Conservation (phyloP, 768 basidiomycete genomes). For the Termitomyces titanicus region DNA sequence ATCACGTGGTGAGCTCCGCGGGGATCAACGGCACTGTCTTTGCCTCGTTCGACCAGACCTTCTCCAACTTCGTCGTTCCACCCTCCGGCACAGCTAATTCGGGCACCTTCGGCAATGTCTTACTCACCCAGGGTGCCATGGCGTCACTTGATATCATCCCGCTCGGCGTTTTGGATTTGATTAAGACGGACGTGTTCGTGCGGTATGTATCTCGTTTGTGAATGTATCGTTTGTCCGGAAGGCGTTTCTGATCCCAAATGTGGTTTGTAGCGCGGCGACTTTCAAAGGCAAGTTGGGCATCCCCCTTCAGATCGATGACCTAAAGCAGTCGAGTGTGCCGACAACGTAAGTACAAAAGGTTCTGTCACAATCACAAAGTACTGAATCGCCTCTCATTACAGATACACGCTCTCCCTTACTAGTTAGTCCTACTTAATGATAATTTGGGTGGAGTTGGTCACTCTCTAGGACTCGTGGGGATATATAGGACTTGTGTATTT, state of each 20-base stretch:
- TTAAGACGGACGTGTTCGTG: conserved; percentile 31
- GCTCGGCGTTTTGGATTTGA: conserved; percentile 48
- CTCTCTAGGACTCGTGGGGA: too few relatives aligned
- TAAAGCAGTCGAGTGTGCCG: conserved; percentile 32
- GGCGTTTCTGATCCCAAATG: not conserved
- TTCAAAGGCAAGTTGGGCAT: conserved; percentile 30
- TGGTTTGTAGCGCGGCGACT: conserved; percentile 23
- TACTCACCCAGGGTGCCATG: conserved; percentile 48
- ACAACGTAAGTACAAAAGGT: conserved; percentile 26
- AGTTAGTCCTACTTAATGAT: too few relatives aligned
- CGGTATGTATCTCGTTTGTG: conserved; percentile 25
- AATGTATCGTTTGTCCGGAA: not conserved
- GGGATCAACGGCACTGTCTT: conserved; percentile 51
- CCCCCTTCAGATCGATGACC: conserved; percentile 30
- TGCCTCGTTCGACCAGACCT: conserved; percentile 57
- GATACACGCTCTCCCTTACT: not conserved
- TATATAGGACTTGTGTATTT: too few relatives aligned
- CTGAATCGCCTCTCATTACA: not conserved
- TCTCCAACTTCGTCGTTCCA: conserved; percentile 46
- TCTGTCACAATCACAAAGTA: not conserved
- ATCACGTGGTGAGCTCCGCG: conserved; percentile 37
- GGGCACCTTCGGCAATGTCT: conserved; percentile 52
- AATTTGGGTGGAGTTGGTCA: not conserved
- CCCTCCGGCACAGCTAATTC: conserved; percentile 51
- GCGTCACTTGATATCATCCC: conserved; percentile 54